A percentile compares a stretch with the other conserved stretches of the same genome.
phyloP scores from a whole-genome alignment of 2,329 filamentous ascomycete species.

The Cercospora janseana region DNA sequence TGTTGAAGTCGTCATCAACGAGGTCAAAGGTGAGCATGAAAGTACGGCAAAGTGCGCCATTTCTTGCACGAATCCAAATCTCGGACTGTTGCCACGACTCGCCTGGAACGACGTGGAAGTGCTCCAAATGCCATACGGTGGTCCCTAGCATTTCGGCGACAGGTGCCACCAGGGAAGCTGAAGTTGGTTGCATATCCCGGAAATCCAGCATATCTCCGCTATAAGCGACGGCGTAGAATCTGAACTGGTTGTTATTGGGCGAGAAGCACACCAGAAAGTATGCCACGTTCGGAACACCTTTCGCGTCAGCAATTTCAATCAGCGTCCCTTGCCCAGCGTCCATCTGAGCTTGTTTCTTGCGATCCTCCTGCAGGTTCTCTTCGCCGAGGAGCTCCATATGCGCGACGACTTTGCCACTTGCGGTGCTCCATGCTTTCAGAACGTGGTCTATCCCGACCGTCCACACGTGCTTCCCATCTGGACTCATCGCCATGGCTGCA shows the following conservation, averaged over 20 bases:
- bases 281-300: slow-evolving; percentile 18
- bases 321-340: slow-evolving; percentile 76
- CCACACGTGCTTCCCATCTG: slow-evolving; percentile 58
- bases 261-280: slow-evolving; percentile 79
- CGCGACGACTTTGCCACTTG: slow-evolving; percentile 73
- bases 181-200: slow-evolving; percentile 55
- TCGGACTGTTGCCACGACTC: slow-evolving; percentile 42
- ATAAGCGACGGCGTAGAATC: slow-evolving; percentile 77
- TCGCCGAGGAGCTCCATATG: slow-evolving; percentile 75
- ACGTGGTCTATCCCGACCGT: slow-evolving; percentile 87
- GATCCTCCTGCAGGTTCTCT: slow-evolving; percentile 41
- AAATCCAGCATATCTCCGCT: slow-evolving; percentile 15
- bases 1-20: slow-evolving; percentile 54
- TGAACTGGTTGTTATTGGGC: slow-evolving; percentile 86
- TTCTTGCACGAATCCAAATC: slow-evolving; percentile 52
- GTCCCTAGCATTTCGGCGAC: slow-evolving; percentile 52
- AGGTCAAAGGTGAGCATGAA: slow-evolving; percentile 71
- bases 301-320: slow-evolving; percentile 61
- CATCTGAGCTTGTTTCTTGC: slow-evolving; percentile 57
- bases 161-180: slow-evolving; percentile 60
- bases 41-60: slow-evolving; percentile 61
- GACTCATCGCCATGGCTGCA: slow-evolving; percentile 55
- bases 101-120: slow-evolving; percentile 45
- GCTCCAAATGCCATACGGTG: slow-evolving; percentile 52
- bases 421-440: slow-evolving; percentile 83